phyloP scores from a whole-genome alignment of 106 monocot species.

The Amphibolis antarctica region DNA sequence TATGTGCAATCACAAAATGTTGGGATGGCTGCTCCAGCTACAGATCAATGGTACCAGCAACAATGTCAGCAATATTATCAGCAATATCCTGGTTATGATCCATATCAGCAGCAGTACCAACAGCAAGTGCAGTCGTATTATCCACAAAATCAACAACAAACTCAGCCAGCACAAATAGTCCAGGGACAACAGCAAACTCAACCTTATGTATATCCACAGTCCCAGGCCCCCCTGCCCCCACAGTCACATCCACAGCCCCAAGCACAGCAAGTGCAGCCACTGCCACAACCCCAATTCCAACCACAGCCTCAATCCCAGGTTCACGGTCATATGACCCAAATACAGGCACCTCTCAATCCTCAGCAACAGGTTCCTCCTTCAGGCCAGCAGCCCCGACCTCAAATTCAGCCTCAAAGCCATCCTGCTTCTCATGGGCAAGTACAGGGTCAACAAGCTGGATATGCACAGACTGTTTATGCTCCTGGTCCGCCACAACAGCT shows the following conservation, averaged over 20 bases:
- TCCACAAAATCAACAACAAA: conserved; percentile 18
- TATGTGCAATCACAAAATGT: conserved; percentile 9
- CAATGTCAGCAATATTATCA: conserved; percentile 90
- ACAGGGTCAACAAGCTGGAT: not conserved
- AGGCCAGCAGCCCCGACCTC: conserved; percentile 15
- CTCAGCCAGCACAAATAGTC: conserved; percentile 16
- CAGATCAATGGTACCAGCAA: conserved; percentile 87
- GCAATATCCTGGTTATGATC: conserved; percentile 80
- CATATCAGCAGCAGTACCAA: conserved; percentile 70
- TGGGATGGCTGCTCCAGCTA: conserved; percentile 10
- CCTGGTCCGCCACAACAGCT: conserved; percentile 9
- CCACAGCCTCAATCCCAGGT: conserved; percentile 8
- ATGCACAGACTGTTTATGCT: conserved; percentile 4
- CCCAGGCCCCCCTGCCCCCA: conserved; percentile 1
- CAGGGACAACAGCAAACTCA: conserved; percentile 23
- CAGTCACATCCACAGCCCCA: conserved; percentile 20
- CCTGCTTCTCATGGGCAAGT: conserved; percentile 8
- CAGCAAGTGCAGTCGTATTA: conserved; percentile 50
- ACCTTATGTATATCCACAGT: conserved; percentile 19
- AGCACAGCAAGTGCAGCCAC: conserved; percentile 15
- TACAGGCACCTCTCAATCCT: conserved; percentile 1
- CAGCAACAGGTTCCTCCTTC: conserved; percentile 14
- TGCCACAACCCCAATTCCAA: conserved; percentile 7
- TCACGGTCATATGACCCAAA: conserved; percentile 11
- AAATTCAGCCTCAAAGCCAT: conserved; percentile 23